These are phyloP conservation scores for Microbotryum intermedium DNA, from an alignment of 1,284 basidiomycete genomes.

Conservation along the genomic window DNA sequence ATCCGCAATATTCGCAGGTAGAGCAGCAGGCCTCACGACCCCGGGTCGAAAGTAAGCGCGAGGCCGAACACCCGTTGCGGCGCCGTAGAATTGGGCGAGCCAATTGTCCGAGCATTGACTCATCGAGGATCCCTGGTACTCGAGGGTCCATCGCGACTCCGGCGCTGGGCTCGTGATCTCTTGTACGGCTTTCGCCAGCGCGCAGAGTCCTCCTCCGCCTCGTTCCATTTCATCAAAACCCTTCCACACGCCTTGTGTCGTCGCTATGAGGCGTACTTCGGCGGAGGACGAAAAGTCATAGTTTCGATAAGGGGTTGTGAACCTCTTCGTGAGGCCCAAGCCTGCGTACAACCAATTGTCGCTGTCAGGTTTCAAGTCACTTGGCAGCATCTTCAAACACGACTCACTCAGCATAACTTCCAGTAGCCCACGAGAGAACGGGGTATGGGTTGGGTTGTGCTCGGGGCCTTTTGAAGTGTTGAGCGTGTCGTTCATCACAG, in stretches of 20 bases:
- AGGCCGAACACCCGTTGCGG: conserved; percentile 12
- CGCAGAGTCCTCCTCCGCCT: conserved; percentile 15
- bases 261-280: conserved; percentile 12
- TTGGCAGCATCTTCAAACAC: too few species aligned
- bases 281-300: conserved; percentile 18
- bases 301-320: background rate
- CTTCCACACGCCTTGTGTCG: conserved; percentile 14
- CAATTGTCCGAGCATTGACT: conserved; percentile 15
- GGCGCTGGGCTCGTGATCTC: background rate
- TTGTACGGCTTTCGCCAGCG: conserved; percentile 15
- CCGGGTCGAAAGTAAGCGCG: conserved; percentile 6
- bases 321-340: conserved; percentile 7
- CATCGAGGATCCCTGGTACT: conserved; percentile 20
- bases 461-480: background rate
- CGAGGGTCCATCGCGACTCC: background rate
- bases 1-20: background rate
- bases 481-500: background rate
- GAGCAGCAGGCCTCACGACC: background rate
- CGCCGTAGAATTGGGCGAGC: conserved; percentile 17
- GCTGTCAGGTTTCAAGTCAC: too few species aligned
- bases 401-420: background rate
- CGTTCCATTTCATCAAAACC: background rate
- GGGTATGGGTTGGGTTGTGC: conserved; percentile 21
- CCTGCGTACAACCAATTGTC: background rate
- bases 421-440: conserved; percentile 13